Conservation (phyloP, 2,329 filamentous ascomycete species). For the Paecilomyces formosus region DNA sequence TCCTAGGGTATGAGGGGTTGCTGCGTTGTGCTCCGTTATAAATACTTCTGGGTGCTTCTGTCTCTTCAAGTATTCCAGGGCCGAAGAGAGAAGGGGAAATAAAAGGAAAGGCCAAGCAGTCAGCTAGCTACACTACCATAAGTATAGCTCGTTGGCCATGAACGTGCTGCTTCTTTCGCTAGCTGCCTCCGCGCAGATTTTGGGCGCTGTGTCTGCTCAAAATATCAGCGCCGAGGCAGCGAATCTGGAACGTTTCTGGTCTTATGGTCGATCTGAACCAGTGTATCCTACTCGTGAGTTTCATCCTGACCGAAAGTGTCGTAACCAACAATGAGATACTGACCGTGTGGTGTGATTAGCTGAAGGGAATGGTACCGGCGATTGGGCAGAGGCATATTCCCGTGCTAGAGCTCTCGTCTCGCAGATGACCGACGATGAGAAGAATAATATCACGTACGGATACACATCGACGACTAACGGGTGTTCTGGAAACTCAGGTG, state of each 20-base stretch:
- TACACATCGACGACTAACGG: constrained; percentile 13
- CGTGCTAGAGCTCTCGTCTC: constrained; percentile 4
- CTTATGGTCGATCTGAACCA: constrained; percentile 1
- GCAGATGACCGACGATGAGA: constrained; percentile 11
- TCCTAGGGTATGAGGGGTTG: too few species aligned
- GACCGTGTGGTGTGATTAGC: neutral
- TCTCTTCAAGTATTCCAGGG: neutral
- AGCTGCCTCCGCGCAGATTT: neutral
- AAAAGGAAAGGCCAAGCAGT: neutral
- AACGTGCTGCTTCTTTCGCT: neutral
- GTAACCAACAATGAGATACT: neutral
- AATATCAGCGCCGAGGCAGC: neutral
- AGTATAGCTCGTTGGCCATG: neutral
- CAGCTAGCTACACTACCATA: neutral
- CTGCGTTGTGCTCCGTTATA: neutral
- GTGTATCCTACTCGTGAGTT: constrained; percentile 2
- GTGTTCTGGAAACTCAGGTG: constrained; percentile 27
- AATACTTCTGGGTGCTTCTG: neutral
- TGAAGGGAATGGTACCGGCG: neutral
- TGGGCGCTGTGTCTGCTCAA: neutral
- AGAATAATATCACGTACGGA: constrained; percentile 7
- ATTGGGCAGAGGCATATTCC: constrained; percentile 7
- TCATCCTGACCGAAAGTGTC: neutral
- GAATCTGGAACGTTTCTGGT: neutral
- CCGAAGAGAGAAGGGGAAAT: neutral